Conservation (phyloP, 2,329 filamentous ascomycete species). For the Aspergillus glaucus region DNA sequence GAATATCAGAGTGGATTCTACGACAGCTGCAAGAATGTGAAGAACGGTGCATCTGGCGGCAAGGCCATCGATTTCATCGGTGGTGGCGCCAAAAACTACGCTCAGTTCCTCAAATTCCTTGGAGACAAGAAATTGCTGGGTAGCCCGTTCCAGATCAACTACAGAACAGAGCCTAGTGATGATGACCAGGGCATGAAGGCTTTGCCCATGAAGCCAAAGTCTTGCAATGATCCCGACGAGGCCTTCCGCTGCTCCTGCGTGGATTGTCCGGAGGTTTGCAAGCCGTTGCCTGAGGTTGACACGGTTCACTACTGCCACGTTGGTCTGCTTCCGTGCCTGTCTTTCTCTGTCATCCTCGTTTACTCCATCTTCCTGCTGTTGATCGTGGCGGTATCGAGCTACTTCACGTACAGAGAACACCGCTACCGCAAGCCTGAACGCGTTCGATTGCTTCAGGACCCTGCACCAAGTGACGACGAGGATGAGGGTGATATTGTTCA, state of each 20-base stretch:
- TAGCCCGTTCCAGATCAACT: constrained; percentile 98
- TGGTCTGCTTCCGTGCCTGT: constrained; percentile 82
- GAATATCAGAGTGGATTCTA: constrained; percentile 84
- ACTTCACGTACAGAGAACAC: constrained; percentile 69
- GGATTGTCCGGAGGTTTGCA: constrained; percentile 82
- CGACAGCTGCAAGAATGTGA: constrained; percentile 97
- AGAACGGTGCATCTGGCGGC: constrained; percentile 89
- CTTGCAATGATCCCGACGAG: constrained; percentile 84
- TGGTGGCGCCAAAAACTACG: constrained; percentile 86
- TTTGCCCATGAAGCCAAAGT: constrained; percentile 66
- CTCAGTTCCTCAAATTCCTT: constrained; percentile 80
- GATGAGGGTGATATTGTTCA: constrained; percentile 82
- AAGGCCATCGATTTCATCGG: constrained; percentile 95
- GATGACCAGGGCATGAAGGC: constrained; percentile 65
- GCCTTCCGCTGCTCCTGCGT: constrained; percentile 86
- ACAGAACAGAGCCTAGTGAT: constrained; percentile 53
- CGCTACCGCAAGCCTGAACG: constrained; percentile 70
- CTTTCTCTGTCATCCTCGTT: constrained; percentile 81
- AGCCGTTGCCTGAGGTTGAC: constrained; percentile 69
- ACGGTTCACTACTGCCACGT: constrained; percentile 69
- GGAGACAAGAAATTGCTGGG: constrained; percentile 85
- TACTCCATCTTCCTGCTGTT: constrained; percentile 72
- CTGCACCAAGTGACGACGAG: constrained; percentile 80
- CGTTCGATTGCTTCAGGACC: constrained; percentile 79
- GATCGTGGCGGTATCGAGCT: constrained; percentile 61